Conservation (phyloP, 2,329 filamentous ascomycete species). For the Thelonectria discophora region DNA sequence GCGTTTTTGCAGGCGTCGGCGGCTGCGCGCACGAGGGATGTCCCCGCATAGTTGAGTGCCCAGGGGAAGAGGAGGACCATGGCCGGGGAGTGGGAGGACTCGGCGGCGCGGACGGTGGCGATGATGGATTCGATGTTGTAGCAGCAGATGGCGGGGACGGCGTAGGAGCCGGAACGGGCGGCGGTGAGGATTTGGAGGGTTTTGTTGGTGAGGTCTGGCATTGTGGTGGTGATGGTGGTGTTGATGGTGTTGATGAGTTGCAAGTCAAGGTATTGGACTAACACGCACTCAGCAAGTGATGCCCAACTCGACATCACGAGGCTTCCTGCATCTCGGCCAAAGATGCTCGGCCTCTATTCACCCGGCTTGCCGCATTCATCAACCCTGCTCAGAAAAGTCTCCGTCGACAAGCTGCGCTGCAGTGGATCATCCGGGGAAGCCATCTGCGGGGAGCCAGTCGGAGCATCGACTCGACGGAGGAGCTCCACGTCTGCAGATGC, state of each 20-base stretch:
- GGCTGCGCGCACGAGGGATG: conserved; percentile 62
- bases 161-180: conserved; percentile 52
- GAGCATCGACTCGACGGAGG: conserved; percentile 9
- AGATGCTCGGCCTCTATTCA: conserved; percentile 14
- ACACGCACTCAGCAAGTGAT: neutral
- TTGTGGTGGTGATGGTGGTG: conserved; percentile 2
- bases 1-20: conserved; percentile 63
- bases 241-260: neutral
- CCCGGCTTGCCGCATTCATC: conserved; percentile 5
- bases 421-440: conserved; percentile 9
- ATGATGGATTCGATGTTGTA: conserved; percentile 76
- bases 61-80: conserved; percentile 79
- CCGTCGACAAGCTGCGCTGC: conserved; percentile 4
- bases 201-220: conserved; percentile 18
- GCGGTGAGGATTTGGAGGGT: conserved; percentile 28
- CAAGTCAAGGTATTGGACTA: neutral
- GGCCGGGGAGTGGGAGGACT: conserved; percentile 69
- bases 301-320: neutral
- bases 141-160: conserved; percentile 64
- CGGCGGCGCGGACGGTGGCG: conserved; percentile 72
- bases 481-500: no score
- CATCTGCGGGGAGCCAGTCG: neutral
- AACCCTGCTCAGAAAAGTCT: conserved; percentile 13
- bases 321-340: neutral
- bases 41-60: conserved; percentile 71